These are phyloP conservation scores for Coemansia asiatica DNA, from an alignment of 192 early-diverging fungal species.

Conservation along the genomic window DNA sequence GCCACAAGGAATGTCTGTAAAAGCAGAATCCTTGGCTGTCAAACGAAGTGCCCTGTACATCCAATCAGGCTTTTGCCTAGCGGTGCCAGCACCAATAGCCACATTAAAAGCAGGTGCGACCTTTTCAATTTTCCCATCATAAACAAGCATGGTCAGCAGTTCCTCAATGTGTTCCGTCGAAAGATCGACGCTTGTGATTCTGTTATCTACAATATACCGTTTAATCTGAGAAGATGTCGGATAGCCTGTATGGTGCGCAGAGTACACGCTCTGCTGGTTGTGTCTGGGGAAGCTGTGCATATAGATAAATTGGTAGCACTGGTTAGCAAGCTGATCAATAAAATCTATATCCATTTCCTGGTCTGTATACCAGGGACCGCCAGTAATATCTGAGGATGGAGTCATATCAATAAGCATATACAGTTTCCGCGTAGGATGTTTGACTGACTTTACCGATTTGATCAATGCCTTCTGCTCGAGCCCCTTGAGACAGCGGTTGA, in stretches of 20 bases:
- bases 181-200: slow-evolving; percentile 74
- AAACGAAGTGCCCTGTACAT: slow-evolving; percentile 73
- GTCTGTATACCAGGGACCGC: slow-evolving; percentile 92
- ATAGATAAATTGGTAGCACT: slow-evolving; percentile 74
- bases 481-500: slow-evolving; percentile 73
- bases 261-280: slow-evolving; percentile 59
- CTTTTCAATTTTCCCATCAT: slow-evolving; percentile 80
- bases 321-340: slow-evolving; percentile 72
- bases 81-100: slow-evolving; percentile 57
- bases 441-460: slow-evolving; percentile 86
- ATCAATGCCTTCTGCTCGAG: slow-evolving; percentile 82
- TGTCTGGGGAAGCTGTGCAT: slow-evolving; percentile 51
- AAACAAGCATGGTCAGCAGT: slow-evolving; percentile 80
- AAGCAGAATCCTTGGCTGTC: slow-evolving; percentile 54
- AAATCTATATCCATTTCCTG: slow-evolving; percentile 89
- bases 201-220: slow-evolving; percentile 67
- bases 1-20: slow-evolving; percentile 86
- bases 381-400: slow-evolving; percentile 85
- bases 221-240: slow-evolving; percentile 70
- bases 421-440: slow-evolving; percentile 84
- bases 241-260: slow-evolving; percentile 65
- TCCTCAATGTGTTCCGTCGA: slow-evolving; percentile 69
- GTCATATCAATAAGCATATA: slow-evolving; percentile 86
- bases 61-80: slow-evolving; percentile 61
- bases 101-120: slow-evolving; percentile 58